Conservation (phyloP, 768 basidiomycete genomes). For the Naganishia vaughanmartiniae region DNA sequence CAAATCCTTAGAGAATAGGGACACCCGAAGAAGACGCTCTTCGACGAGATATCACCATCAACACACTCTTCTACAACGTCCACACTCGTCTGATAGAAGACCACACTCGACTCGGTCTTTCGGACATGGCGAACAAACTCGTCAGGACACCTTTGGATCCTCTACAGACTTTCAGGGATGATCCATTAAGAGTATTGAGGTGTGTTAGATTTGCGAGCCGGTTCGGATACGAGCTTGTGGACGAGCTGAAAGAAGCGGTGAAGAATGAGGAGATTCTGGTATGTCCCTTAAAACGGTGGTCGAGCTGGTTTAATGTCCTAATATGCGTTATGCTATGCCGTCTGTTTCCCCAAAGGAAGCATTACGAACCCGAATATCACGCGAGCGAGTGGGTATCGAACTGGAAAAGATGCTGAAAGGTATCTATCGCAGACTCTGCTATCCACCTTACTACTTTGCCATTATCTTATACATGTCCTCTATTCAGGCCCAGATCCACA, state of each 20-base stretch:
- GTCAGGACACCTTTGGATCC: slow-evolving; percentile 88
- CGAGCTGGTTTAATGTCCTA: not conserved
- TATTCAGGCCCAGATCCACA: slow-evolving; percentile 70
- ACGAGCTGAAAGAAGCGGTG: slow-evolving; percentile 45
- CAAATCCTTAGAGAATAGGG: slow-evolving; percentile 67
- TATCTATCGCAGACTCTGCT: slow-evolving; percentile 40
- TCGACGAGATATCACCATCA: slow-evolving; percentile 90
- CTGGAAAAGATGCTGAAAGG: slow-evolving; percentile 91
- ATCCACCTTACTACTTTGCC: too few relatives aligned
- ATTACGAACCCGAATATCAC: slow-evolving; percentile 73
- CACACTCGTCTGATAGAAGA: slow-evolving; percentile 84
- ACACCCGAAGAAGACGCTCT: slow-evolving; percentile 88
- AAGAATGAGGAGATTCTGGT: slow-evolving; percentile 61
- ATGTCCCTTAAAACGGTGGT: not conserved
- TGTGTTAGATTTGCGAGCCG: slow-evolving; percentile 88
- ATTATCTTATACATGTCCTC: not conserved
- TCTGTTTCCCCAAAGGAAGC: slow-evolving; percentile 57
- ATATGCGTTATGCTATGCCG: slow-evolving; percentile 60
- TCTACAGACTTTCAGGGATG: slow-evolving; percentile 82
- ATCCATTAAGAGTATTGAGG: slow-evolving; percentile 87
- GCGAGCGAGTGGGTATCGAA: slow-evolving; percentile 89
- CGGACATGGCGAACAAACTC: slow-evolving; percentile 73
- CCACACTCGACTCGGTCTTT: slow-evolving; percentile 71
- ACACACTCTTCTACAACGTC: slow-evolving; percentile 92
- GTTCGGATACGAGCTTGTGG: slow-evolving; percentile 69